These are phyloP conservation scores for Backusella westeae DNA, from an alignment of 192 early-diverging fungal species.

Conservation along the genomic window DNA sequence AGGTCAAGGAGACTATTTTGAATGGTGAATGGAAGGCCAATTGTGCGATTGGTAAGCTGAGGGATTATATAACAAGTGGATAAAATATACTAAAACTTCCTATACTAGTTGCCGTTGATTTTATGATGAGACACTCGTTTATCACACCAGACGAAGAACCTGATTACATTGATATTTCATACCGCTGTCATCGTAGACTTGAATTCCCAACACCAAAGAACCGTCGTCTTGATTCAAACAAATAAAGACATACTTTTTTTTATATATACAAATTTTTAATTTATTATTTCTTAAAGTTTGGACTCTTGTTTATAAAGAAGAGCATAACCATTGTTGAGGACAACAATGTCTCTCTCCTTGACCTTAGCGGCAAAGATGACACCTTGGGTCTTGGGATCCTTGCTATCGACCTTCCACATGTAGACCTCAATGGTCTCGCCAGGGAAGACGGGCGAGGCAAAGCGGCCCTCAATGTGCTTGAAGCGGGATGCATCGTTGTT, in stretches of 20 bases:
- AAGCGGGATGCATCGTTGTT: constrained; percentile 52
- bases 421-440: constrained; percentile 64
- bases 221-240: neutral
- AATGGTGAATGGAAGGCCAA: constrained; percentile 80
- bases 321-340: constrained; percentile 61
- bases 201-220: constrained; percentile 59
- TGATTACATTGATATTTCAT: constrained; percentile 71
- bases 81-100: neutral
- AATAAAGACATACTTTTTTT: too few species aligned
- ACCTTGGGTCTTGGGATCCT: constrained; percentile 39
- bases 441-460: constrained; percentile 68
- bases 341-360: constrained; percentile 59
- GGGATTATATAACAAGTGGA: too few species aligned
- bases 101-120: constrained; percentile 67
- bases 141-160: constrained; percentile 80
- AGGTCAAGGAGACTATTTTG: constrained; percentile 53
- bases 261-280: neutral
- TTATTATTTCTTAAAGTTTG: constrained; percentile 9
- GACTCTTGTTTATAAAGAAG: constrained; percentile 27
- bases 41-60: constrained; percentile 55
- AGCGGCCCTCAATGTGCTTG: constrained; percentile 64
- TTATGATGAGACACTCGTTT: constrained; percentile 74
- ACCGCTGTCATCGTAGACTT: constrained; percentile 62
- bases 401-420: constrained; percentile 70
- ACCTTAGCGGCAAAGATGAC: constrained; percentile 60